phyloP scores from a whole-genome alignment of 2,329 filamentous ascomycete genomes.

The Aureobasidium sp. region DNA sequence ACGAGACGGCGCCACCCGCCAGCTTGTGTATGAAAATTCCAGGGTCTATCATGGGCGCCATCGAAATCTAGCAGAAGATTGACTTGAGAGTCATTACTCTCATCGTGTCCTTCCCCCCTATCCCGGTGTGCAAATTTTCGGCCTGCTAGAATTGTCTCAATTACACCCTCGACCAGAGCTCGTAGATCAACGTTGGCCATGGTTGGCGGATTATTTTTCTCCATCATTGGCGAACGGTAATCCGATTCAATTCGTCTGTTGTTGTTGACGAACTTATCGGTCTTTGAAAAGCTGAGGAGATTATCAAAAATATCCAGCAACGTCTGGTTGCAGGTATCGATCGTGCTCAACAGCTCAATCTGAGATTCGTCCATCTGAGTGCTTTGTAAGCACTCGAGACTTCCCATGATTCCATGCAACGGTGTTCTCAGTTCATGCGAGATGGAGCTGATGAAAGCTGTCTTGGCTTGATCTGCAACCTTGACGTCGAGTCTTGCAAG shows the following conservation, averaged over 20 bases:
- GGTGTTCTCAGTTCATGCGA: constrained; percentile 46
- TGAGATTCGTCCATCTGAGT: constrained; percentile 34
- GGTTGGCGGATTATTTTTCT: too few species aligned
- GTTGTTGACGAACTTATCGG: constrained; percentile 29
- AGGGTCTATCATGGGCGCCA: constrained; percentile 21
- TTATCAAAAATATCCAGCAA: constrained; percentile 43
- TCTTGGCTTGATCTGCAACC: constrained; percentile 41
- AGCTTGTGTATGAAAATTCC: constrained; percentile 31
- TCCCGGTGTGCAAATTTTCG: constrained; percentile 16
- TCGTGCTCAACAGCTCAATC: constrained; percentile 38
- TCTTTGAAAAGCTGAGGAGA: constrained; percentile 40
- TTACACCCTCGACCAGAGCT: constrained; percentile 45
- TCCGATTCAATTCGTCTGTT: not conserved
- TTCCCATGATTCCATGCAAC: constrained; percentile 43
- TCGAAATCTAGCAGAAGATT: not conserved
- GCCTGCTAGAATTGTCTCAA: constrained; percentile 40
- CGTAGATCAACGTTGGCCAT: constrained; percentile 21
- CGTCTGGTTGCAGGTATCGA: constrained; percentile 45
- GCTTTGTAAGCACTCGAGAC: constrained; percentile 40
- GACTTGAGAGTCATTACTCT: not conserved
- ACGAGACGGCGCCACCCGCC: constrained; percentile 36
- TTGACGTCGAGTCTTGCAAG: constrained; percentile 34
- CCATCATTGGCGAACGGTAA: not conserved
- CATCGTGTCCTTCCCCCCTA: too few species aligned
- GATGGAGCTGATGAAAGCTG: constrained; percentile 46